These are phyloP conservation scores for Scutellaria baicalensis DNA, from an alignment of 257 asterid species.

Conservation along the genomic window DNA sequence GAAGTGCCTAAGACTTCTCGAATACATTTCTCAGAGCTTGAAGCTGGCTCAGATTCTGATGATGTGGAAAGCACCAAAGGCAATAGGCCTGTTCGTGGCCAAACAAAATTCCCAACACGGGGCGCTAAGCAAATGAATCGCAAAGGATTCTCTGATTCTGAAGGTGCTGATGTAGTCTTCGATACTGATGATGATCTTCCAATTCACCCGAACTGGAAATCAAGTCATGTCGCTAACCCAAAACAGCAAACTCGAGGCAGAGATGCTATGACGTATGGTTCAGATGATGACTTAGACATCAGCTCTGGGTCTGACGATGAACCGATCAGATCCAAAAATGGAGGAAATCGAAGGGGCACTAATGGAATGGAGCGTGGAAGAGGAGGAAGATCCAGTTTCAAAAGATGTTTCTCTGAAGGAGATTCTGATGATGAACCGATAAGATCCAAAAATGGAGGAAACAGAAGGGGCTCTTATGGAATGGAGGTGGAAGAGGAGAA, in stretches of 20 bases:
- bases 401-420: slow-evolving; percentile 27
- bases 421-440: slow-evolving; percentile 37
- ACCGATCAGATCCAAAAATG: slow-evolving; percentile 25
- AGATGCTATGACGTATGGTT: slow-evolving; percentile 36
- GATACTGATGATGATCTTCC: slow-evolving; percentile 84
- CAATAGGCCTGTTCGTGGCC: slow-evolving; percentile 24
- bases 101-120: slow-evolving; percentile 15
- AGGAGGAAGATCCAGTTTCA: slow-evolving; percentile 22
- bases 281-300: slow-evolving; percentile 50
- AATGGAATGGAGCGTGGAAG: slow-evolving; percentile 16
- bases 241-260: slow-evolving; percentile 37
- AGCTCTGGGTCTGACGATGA: slow-evolving; percentile 46
- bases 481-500: slow-evolving; percentile 21
- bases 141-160: slow-evolving; percentile 31
- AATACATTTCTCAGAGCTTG: slow-evolving; percentile 75
- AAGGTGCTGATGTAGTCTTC: slow-evolving; percentile 47
- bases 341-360: slow-evolving; percentile 30
- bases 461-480: slow-evolving; percentile 22
- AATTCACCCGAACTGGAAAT: slow-evolving; percentile 62
- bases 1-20: slow-evolving; percentile 39
- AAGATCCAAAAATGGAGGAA: slow-evolving; percentile 30
- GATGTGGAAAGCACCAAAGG: slow-evolving; percentile 35
- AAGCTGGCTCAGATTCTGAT: slow-evolving; percentile 60
- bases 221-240: slow-evolving; percentile 50
- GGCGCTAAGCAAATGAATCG: slow-evolving; percentile 30